Conservation (phyloP, 768 basidiomycete genomes). For the Russula olivacea region DNA sequence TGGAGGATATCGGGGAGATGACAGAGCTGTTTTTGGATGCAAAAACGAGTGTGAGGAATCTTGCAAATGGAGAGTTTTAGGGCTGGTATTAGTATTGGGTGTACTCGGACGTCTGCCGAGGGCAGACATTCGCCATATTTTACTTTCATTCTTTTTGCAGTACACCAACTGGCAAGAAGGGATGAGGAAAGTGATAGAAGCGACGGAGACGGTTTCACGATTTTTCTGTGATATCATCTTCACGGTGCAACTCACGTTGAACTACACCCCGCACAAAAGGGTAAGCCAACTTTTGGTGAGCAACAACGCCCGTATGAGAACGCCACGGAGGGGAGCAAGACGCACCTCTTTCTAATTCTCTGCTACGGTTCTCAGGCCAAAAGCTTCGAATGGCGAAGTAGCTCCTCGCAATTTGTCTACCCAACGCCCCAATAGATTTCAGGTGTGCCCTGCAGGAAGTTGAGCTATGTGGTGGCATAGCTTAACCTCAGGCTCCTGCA, state of each 20-base stretch:
- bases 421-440: no score
- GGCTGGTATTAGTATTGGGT: no score
- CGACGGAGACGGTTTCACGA: slow-evolving; percentile 1
- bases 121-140: no score
- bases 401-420: no score
- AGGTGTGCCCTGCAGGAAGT: no score
- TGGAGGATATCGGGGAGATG: slow-evolving; percentile 92
- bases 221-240: slow-evolving; percentile 2
- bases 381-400: no score
- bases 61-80: no score
- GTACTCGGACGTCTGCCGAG: no score
- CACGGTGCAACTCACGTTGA: slow-evolving; percentile 1
- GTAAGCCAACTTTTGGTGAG: not conserved
- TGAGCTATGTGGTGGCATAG: no score
- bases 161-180: no score
- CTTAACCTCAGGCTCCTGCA: no score
- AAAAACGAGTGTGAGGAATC: slow-evolving; percentile 43
- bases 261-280: not conserved
- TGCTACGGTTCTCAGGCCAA: no score
- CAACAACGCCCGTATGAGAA: not conserved
- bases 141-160: not conserved
- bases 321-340: not conserved
- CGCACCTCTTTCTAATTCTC: slow-evolving; percentile 16
- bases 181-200: not conserved
- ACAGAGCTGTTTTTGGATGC: slow-evolving; percentile 93